Base-by-base conservation (phyloP, 2,329 filamentous ascomycete species). In the Xylariaceae sp. region DNA sequence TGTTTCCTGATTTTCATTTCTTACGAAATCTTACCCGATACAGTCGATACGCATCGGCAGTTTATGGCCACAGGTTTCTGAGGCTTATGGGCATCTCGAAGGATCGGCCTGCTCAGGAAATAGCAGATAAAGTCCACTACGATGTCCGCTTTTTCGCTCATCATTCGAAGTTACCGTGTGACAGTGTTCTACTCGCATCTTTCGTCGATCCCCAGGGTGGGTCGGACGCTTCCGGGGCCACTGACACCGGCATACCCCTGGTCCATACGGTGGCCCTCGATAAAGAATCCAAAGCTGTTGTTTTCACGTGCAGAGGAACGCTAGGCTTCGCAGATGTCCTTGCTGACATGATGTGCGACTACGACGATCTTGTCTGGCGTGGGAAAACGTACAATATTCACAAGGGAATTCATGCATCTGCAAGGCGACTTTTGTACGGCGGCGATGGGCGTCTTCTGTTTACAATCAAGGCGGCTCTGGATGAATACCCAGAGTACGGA, bases 251-350 rank as follows among this genome's bases (percentile, higher is more conserved):
- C 0, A 79, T 88, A 52, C 86, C 86, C 1, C 74, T 89, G 16
- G 85, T 89, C 2, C 86, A 89, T 67, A 89, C 88, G 61, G 80
- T 89, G 34, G 84, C 84, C 1, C 72, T 89, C 0, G 86, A 89
- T 60, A 84, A 87, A 63, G 82, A 85, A 48, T 85, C 85, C 1
- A 85, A 84, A 62, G 85, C 86, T 0, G 82, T 89, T 0, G 85
- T 89, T 0, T 72, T 89, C n/a, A 84, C 85, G 1, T 86, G 87
- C 47, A 80, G 86, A 36, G 86, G 86, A 1, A 89, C 86, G 0
- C 74, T 88, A 37, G 86, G 86, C 0, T 88, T 89, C 56, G 86
- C 89, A 62, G 86, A 89, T 64, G 80, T 89, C 21, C 71, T 89
- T 34, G 85, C 85, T 0, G 86, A 89, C 63, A 81, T 89, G 79